Evolutionary conservation across 768 basidiomycete genomes (phyloP).

Genomic region (Candolleomyces efflorescens): DNA sequence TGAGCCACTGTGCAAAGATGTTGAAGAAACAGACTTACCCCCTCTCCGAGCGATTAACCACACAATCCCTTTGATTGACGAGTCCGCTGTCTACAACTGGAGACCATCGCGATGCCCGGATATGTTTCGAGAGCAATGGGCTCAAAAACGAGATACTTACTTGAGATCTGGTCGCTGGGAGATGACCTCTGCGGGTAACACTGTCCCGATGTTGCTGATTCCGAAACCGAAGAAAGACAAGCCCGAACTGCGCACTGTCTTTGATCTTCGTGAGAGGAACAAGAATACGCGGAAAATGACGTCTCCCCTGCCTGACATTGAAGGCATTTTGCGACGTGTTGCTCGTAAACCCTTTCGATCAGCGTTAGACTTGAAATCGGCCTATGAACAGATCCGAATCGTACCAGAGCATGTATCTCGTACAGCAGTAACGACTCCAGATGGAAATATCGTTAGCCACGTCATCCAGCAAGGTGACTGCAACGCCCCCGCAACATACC

Average conservation of each 20-base stretch:
- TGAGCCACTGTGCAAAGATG: background rate
- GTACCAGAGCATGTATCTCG: slow-evolving; percentile 20
- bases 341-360: slow-evolving; percentile 23
- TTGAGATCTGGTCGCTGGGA: slow-evolving; percentile 21
- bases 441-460: slow-evolving; percentile 27
- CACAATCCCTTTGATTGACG: slow-evolving; percentile 7
- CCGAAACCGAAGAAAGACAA: slow-evolving; percentile 23
- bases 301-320: slow-evolving; percentile 19
- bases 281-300: slow-evolving; percentile 30
- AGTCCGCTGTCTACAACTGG: background rate
- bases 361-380: slow-evolving; percentile 33
- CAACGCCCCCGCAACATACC: slow-evolving; percentile 15
- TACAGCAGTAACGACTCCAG: slow-evolving; percentile 21
- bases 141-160: slow-evolving; percentile 22
- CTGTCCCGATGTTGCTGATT: slow-evolving; percentile 28
- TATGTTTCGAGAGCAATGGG: slow-evolving; percentile 21
- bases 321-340: slow-evolving; percentile 25
- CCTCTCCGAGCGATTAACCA: slow-evolving; percentile 9
- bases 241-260: slow-evolving; percentile 25
- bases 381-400: slow-evolving; percentile 35
- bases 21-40: slow-evolving; percentile 4
- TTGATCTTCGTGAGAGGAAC: slow-evolving; percentile 31
- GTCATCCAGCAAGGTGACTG: slow-evolving; percentile 26
- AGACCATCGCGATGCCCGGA: slow-evolving; percentile 12
- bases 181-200: slow-evolving; percentile 26